These are phyloP conservation scores for Pythium scleroteichum DNA, from an alignment of 352 stramenopile genomes.

Conservation along the genomic window DNA sequence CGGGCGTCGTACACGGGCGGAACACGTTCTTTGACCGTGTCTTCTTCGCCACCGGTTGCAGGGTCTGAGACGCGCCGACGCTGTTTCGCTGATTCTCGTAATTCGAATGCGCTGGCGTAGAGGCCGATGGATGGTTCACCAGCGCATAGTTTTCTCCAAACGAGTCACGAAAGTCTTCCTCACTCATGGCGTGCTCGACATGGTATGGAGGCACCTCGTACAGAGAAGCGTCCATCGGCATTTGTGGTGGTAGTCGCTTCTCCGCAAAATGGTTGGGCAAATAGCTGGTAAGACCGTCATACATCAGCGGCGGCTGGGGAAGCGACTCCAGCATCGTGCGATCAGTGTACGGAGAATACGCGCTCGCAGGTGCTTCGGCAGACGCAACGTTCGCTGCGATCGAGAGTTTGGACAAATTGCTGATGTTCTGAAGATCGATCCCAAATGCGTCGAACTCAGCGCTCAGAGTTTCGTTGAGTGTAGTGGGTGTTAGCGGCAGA, in stretches of 20 bases:
- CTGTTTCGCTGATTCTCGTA: conserved; percentile 1
- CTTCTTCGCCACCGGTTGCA: conserved; percentile 55
- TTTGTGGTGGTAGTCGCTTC: conserved; percentile 3
- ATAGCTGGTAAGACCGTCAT: conserved; percentile 13
- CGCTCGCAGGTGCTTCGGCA: not conserved
- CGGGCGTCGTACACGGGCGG: conserved; percentile 52
- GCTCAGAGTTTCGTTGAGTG: not conserved
- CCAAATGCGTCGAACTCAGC: conserved; percentile 22
- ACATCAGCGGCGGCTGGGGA: not conserved
- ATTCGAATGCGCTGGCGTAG: not conserved
- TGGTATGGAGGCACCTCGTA: conserved; percentile 19
- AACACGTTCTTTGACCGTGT: conserved; percentile 74
- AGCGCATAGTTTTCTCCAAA: conserved; percentile 7
- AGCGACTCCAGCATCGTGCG: not conserved
- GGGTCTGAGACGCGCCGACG: conserved; percentile 14
- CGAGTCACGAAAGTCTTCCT: conserved; percentile 5
- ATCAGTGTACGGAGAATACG: not conserved
- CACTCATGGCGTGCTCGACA: conserved; percentile 5
- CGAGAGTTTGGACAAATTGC: conserved; percentile 26
- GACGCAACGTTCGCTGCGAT: conserved; percentile 17
- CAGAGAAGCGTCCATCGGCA: conserved; percentile 6
- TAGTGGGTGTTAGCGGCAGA: not conserved
- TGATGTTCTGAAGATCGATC: conserved; percentile 18
- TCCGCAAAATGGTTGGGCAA: conserved; percentile 25
- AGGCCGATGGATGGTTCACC: not conserved